Percentiles rank a stretch among this genome's conserved stretches.
Evolutionary conservation across 2,329 filamentous ascomycete genomes (phyloP).

Genomic region (Pseudogymnoascus sp.): DNA sequence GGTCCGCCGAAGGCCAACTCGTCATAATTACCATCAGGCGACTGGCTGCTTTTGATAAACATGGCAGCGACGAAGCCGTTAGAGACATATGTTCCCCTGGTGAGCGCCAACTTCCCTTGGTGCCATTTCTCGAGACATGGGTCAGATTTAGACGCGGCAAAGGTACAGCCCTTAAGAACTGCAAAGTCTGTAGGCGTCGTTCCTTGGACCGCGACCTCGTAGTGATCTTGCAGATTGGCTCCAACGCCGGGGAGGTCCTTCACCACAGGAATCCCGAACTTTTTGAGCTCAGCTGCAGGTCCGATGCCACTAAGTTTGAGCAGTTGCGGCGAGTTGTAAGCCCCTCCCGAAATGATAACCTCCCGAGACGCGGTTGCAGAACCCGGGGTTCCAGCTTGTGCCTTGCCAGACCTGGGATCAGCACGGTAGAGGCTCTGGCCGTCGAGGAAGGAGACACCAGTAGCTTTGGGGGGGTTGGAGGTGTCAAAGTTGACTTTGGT

Average conservation of each 20-base stretch:
- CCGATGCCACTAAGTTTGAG: conserved; percentile 42
- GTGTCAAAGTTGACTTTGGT: conserved; percentile 34
- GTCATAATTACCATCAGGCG: conserved; percentile 32
- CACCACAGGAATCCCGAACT: conserved; percentile 42
- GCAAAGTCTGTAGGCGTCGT: conserved; percentile 33
- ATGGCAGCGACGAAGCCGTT: conserved; percentile 43
- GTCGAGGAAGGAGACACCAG: conserved; percentile 35
- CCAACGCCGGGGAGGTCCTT: conserved; percentile 57
- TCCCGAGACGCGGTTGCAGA: conserved; percentile 30
- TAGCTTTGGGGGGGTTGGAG: conserved; percentile 25
- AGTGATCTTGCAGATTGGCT: conserved; percentile 50
- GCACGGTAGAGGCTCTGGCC: conserved; percentile 37
- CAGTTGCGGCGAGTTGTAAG: conserved; percentile 39
- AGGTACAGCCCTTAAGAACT: conserved; percentile 31
- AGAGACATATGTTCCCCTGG: conserved; percentile 28
- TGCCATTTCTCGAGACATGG: conserved; percentile 29
- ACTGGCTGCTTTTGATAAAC: conserved; percentile 27
- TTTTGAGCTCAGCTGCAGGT: conserved; percentile 31
- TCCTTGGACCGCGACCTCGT: conserved; percentile 40
- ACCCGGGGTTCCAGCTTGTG: conserved; percentile 18
- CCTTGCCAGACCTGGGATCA: conserved; percentile 31
- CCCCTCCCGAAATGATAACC: conserved; percentile 41
- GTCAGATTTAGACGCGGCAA: conserved; percentile 30
- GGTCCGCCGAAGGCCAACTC: conserved; percentile 28
- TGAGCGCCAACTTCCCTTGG: conserved; percentile 13